Conservation (phyloP, 352 stramenopile species). For the Phytopythium boreale region DNA sequence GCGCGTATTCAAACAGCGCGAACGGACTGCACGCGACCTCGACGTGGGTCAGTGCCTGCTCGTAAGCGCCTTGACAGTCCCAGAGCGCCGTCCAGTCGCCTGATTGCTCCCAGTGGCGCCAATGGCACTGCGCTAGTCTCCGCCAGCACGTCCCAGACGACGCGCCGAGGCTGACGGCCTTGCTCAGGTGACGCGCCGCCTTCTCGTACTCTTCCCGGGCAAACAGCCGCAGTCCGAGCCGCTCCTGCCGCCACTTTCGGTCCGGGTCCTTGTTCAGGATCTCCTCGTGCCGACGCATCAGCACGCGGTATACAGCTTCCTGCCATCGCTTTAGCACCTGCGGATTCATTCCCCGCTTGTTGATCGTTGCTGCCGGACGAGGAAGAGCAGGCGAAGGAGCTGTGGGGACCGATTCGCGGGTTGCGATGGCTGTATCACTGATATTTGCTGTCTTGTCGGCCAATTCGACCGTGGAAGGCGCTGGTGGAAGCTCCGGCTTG, state of each 20-base stretch:
- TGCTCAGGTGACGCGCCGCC: conserved; percentile 40
- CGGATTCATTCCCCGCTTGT: background rate
- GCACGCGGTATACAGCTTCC: conserved; percentile 34
- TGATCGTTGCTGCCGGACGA: background rate
- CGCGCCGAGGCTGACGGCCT: conserved; percentile 46
- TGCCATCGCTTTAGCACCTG: conserved; percentile 29
- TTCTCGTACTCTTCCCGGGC: conserved; percentile 31
- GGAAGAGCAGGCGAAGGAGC: too few relatives aligned
- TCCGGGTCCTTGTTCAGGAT: conserved; percentile 55
- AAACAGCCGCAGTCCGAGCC: conserved; percentile 55
- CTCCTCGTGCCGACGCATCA: conserved; percentile 56
- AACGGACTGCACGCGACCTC: conserved; percentile 49
- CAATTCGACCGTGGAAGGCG: background rate
- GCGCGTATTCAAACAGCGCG: conserved; percentile 48
- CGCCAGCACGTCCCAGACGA: conserved; percentile 46
- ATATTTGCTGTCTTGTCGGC: background rate
- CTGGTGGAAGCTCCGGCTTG: too few relatives aligned
- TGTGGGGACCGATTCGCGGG: background rate
- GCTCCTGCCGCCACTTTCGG: conserved; percentile 63
- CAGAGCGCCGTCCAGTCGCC: conserved; percentile 63
- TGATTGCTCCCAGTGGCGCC: conserved; percentile 33
- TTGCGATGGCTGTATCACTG: background rate
- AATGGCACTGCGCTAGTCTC: conserved; percentile 54
- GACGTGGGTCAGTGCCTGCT: conserved; percentile 48
- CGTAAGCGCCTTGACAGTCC: conserved; percentile 52